Evolutionary conservation across 805 yeast species (phyloP), one percentile per base, ranked within the genome.

Genomic region (Candida mattraensis): DNA sequence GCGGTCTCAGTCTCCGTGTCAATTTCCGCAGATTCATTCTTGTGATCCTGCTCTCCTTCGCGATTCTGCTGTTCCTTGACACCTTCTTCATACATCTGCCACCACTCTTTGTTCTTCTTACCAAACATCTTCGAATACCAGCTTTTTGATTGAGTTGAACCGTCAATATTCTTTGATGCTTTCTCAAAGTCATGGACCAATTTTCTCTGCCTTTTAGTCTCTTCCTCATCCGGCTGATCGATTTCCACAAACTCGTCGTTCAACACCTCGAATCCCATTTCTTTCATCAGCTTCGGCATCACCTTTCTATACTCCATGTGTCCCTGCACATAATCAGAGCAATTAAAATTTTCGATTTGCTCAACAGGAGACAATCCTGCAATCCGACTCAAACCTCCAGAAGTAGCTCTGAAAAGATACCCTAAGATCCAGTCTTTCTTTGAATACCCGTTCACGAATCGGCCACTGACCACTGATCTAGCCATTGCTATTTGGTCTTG

Each of bases 301-400:
- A 87, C 88, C 44, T 83, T 83, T 65, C 99, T 83, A 63, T 93
- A 93, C n/a, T 84, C 87, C 96, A 93, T 87, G 65, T 93, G 99
- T 1, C 99, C 99, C 42, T 84, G 88, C 4, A 91, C 96, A 35
- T 70, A 51, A 13, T 80, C 87, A 0, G 98, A 85, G 53, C 95
- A 87, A 54, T 93, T 94, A 44, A 83, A 72, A 59, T 91, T 91
- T 46, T 88, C 95, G 19, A 93, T 69, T n/a, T 62, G 67, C 35
- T 77, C 81, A 23, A 91, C 73, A 4, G 89, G 82, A 0, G 95
- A 80, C 18, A 93, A 68, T 0, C 99, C 99, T 5, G 91, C 88
- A 28, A 93, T 93, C n/a, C 87, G 74, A 51, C 84, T 82, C 28
- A 93, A 68, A 0, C 98, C 98, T 40, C 98, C 97, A 40, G 93